Evolutionary conservation across 2,329 filamentous ascomycete species (phyloP).

Genomic region (Kalmusia sp.): DNA sequence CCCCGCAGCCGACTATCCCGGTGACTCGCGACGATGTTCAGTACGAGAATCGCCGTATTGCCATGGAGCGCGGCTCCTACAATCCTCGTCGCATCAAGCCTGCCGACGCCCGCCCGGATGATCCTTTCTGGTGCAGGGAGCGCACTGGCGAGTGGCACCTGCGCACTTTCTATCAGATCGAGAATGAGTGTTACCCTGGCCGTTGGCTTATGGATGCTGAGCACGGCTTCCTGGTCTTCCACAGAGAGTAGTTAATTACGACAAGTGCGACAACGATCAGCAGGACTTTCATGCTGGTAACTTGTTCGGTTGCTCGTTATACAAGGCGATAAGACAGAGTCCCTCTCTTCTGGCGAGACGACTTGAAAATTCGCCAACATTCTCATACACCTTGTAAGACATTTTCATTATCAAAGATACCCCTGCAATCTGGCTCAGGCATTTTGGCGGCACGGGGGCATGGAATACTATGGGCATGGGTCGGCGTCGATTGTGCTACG

Average conservation of each 20-base stretch:
- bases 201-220: conserved; percentile 45
- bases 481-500: neutral
- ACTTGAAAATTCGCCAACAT: neutral
- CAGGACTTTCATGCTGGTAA: no score
- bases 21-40: conserved; percentile 39
- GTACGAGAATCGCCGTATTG: conserved; percentile 37
- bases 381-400: neutral
- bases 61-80: conserved; percentile 41
- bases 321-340: no score
- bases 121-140: conserved; percentile 48
- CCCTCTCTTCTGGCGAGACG: neutral
- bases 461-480: no score
- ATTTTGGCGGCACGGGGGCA: neutral
- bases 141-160: conserved; percentile 45
- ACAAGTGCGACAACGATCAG: no score
- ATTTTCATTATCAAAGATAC: neutral
- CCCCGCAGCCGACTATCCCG: conserved; percentile 8
- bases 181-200: conserved; percentile 47
- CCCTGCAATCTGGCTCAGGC: neutral
- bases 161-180: conserved; percentile 45
- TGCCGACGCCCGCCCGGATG: conserved; percentile 38
- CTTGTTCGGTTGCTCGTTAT: no score
- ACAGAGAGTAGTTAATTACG: conserved; percentile 33
- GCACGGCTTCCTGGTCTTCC: conserved; percentile 41
- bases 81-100: conserved; percentile 39